Evolutionary conservation across 495 filamentous ascomycete species (phyloP).

Genomic region (Aspergillus ellipticus): DNA sequence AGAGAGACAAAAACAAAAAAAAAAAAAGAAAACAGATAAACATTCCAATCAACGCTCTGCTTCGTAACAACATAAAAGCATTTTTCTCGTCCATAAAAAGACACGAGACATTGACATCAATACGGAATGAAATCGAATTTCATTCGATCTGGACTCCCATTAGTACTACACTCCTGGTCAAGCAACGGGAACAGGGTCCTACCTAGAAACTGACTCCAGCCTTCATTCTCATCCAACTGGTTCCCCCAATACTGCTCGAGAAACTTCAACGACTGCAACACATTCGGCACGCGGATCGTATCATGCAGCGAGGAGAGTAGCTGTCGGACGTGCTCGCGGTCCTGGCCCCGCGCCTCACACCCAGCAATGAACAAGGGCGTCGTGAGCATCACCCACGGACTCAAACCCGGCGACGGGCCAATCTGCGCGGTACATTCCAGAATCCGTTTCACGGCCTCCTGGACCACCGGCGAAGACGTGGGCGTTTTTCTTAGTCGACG

Average conservation of each 20-base stretch:
- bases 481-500: conserved; percentile 37
- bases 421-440: conserved; percentile 42
- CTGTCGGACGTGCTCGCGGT: conserved; percentile 35
- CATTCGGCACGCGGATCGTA: conserved; percentile 45
- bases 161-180: not conserved
- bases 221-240: conserved; percentile 36
- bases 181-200: conserved; percentile 9
- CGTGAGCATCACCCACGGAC: conserved; percentile 47
- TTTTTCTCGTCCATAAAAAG: not conserved
- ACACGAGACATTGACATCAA: conserved; percentile 14
- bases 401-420: conserved; percentile 38
- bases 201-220: conserved; percentile 46
- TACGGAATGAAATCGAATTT: conserved; percentile 47
- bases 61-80: conserved; percentile 17
- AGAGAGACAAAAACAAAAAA: not conserved
- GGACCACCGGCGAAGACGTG: conserved; percentile 31
- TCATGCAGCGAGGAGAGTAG: conserved; percentile 38
- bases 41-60: not conserved
- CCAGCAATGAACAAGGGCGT: conserved; percentile 46
- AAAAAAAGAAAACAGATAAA: not conserved
- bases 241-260: conserved; percentile 44
- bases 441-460: conserved; percentile 39
- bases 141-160: conserved; percentile 40
- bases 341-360: conserved; percentile 39
- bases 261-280: conserved; percentile 43